Evolutionary conservation across 495 filamentous ascomycete genomes (phyloP).

Genomic region (Lasiosphaeria ovina): DNA sequence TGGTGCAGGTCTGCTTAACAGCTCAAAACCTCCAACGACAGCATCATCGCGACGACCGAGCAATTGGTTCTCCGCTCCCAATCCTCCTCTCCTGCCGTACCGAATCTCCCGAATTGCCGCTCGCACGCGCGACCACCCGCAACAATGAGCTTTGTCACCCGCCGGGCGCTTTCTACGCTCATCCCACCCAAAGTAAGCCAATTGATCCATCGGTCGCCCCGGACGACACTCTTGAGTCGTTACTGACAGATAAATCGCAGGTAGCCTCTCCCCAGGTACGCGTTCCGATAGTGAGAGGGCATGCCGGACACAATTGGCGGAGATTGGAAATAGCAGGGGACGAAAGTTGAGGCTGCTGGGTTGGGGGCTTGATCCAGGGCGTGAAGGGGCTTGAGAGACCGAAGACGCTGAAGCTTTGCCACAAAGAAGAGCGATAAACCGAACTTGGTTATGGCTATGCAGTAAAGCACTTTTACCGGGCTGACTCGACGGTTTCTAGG

Average conservation of each 20-base stretch:
- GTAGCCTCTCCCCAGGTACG: conserved; percentile 87
- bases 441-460: too few species aligned
- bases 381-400: too few species aligned
- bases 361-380: too few species aligned
- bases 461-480: conserved; percentile 3
- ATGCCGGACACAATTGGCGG: neutral
- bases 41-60: conserved; percentile 15
- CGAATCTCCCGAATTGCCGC: conserved; percentile 18
- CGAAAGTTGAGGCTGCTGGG: too few species aligned
- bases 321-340: neutral
- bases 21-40: conserved; percentile 18
- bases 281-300: conserved; percentile 7
- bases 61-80: conserved; percentile 21
- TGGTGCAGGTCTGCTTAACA: conserved; percentile 18
- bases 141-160: conserved; percentile 88
- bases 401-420: too few species aligned
- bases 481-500: conserved; percentile 53
- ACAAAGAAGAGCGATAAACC: too few species aligned
- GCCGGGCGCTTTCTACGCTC: conserved; percentile 91
- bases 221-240: conserved; percentile 2
- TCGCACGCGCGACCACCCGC: conserved; percentile 32
- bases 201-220: neutral
- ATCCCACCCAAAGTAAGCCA: conserved; percentile 90
- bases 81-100: conserved; percentile 22
- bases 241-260: conserved; percentile 27